Evolutionary conservation across 2,329 filamentous ascomycete genomes (phyloP), one percentile per base, ranked within the genome.

Genomic region (Fusarium kyushuense): DNA sequence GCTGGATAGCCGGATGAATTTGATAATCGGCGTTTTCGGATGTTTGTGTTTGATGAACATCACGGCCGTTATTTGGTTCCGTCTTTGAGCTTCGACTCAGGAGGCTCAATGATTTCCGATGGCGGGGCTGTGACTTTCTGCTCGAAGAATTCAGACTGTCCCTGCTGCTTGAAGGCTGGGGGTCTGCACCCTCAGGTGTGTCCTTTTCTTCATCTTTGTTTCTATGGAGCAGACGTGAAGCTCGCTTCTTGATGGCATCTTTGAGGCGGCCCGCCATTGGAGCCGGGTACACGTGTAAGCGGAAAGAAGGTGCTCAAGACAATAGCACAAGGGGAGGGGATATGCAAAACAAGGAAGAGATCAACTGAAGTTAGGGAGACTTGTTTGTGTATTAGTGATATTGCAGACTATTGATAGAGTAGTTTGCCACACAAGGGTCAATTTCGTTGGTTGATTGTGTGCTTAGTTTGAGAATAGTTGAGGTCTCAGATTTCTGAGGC

Each of bases 1-100:
- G 67, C 17, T 63, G 53, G 33, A 70, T 32, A 19, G 68, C 68
- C 14, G 68, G 68, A 53, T 70, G 68, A n/a, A 48, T 57, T 30
- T 52, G 30, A 17, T 57, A 69, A 21, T n/a, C n/a, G n/a, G n/a
- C n/a, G n/a, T 42, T 48, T 21, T 41, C 30, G 25, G 23, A n/a
- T 16, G 11, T n/a, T 9, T 38, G 40, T 29, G 38, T 4, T 21
- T 32, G 36, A 19, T 32, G 45, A 27, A 19, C 29, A 14, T 51
- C 53, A 29, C 27, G 19, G 14, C 9, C 19, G 14, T 36, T 27
- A 19, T 46, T 52, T 13, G 25, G 36, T 13, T 45, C 65, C 25
- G 65, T 17, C 36, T 57, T 66, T 43, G 56, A 63, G 42, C 30
- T 45, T 29, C 33, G 62, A 43, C 35, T 58, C 35, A 66, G 11